Evolutionary conservation across 306 rosid species (phyloP).

Genomic region (Sophora flavescens): DNA sequence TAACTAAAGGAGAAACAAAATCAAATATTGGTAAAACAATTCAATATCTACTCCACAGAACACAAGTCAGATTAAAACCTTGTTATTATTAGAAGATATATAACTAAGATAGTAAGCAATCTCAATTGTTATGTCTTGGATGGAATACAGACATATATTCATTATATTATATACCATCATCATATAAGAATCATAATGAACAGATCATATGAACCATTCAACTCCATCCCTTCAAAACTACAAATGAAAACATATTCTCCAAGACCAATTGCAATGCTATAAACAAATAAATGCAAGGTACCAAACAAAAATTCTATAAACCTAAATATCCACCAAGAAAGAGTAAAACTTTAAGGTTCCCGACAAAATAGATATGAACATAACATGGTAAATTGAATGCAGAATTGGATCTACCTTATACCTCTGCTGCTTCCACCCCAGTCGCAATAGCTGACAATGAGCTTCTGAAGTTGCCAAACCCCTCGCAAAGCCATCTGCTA

Average conservation of each 20-base stretch:
- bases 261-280: background rate
- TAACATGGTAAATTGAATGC: background rate
- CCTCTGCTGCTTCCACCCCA: slow-evolving; percentile 99
- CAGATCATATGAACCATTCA: slow-evolving; percentile 13
- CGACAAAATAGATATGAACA: background rate
- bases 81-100: slow-evolving; percentile 16
- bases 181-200: background rate
- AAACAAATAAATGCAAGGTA: background rate
- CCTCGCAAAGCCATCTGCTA: slow-evolving; percentile 85
- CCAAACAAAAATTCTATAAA: slow-evolving; percentile 25
- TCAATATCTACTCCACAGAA: background rate
- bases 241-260: background rate
- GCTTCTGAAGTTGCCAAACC: slow-evolving; percentile 85
- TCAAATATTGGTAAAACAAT: background rate
- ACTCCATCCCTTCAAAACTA: slow-evolving; percentile 13
- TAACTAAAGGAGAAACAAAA: slow-evolving; percentile 7
- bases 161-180: slow-evolving; percentile 1
- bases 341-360: background rate
- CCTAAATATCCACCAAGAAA: background rate
- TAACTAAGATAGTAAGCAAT: background rate
- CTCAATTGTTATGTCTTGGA: slow-evolving; percentile 5
- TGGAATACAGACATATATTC: slow-evolving; percentile 4
- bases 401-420: slow-evolving; percentile 61
- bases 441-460: slow-evolving; percentile 77
- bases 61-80: background rate